phyloP scores from a whole-genome alignment of 2,329 filamentous ascomycete species.

The Pseudopithomyces maydicus region DNA sequence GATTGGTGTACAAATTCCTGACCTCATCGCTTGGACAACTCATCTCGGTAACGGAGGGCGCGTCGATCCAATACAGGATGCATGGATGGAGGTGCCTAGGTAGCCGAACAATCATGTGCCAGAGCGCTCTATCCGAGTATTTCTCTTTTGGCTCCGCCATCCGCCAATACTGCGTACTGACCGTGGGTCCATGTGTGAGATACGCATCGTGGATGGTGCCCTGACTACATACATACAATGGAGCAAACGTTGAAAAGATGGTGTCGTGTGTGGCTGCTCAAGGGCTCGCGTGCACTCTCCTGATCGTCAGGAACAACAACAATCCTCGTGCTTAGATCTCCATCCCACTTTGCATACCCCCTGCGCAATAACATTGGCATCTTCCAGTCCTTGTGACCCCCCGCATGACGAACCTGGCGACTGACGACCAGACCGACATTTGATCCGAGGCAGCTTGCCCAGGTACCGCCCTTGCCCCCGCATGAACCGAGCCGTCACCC shows the following conservation, averaged over 20 bases:
- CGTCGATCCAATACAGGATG: background rate
- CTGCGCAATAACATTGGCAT: background rate
- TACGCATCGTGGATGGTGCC: no score
- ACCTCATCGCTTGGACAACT: background rate
- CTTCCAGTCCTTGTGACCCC: background rate
- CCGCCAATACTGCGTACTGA: no score
- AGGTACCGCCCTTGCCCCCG: background rate
- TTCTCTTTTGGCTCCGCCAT: no score
- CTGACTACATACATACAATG: no score
- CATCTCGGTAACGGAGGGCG: background rate
- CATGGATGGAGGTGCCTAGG: background rate
- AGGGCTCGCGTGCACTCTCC: background rate
- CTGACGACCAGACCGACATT: background rate
- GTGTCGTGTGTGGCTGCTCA: no score
- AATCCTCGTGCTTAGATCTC: background rate
- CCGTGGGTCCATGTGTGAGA: no score
- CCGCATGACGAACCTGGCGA: background rate
- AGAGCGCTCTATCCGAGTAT: no score
- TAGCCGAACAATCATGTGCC: no score
- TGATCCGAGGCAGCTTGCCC: background rate
- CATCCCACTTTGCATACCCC: background rate
- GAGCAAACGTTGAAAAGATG: no score
- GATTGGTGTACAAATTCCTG: background rate
- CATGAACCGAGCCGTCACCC: slow-evolving; percentile 1
- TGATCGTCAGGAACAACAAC: slow-evolving; percentile 2